A percentile compares a stretch with the other conserved stretches of the same genome.
Conservation (phyloP, 1,139 yeast genomes). For the Taiozyma sp. region DNA sequence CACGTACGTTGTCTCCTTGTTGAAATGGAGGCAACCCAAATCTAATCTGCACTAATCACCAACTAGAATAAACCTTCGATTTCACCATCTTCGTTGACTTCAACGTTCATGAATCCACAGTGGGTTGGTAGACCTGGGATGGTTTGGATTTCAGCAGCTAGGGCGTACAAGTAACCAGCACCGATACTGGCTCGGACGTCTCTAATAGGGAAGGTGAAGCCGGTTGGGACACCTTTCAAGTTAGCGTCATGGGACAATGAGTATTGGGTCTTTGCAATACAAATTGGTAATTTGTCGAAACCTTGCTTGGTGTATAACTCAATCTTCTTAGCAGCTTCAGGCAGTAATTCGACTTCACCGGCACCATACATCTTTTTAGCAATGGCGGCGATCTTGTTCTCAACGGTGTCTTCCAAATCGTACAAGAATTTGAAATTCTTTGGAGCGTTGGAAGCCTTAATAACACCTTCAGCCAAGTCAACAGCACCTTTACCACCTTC, state of each 20-base stretch:
- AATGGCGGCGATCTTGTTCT: slow-evolving; percentile 76
- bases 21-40: neutral
- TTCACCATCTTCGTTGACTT: slow-evolving; percentile 88
- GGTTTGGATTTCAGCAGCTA: slow-evolving; percentile 96
- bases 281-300: slow-evolving; percentile 85
- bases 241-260: slow-evolving; percentile 92
- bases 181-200: slow-evolving; percentile 94
- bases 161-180: slow-evolving; percentile 93
- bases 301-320: slow-evolving; percentile 86
- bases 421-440: slow-evolving; percentile 68
- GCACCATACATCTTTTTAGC: slow-evolving; percentile 96
- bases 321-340: slow-evolving; percentile 79
- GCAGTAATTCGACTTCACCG: slow-evolving; percentile 76
- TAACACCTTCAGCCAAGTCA: slow-evolving; percentile 79
- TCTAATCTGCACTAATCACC: neutral
- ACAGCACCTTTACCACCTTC: slow-evolving; percentile 96
- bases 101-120: slow-evolving; percentile 96
- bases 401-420: slow-evolving; percentile 64
- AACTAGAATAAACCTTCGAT: slow-evolving; percentile 82
- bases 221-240: slow-evolving; percentile 92
- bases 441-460: slow-evolving; percentile 58
- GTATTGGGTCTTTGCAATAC: slow-evolving; percentile 97
- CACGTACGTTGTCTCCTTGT: neutral
- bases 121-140: slow-evolving; percentile 97
- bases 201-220: slow-evolving; percentile 90